phyloP scores from a whole-genome alignment of 768 basidiomycete species.

The Boletus patriciae region DNA sequence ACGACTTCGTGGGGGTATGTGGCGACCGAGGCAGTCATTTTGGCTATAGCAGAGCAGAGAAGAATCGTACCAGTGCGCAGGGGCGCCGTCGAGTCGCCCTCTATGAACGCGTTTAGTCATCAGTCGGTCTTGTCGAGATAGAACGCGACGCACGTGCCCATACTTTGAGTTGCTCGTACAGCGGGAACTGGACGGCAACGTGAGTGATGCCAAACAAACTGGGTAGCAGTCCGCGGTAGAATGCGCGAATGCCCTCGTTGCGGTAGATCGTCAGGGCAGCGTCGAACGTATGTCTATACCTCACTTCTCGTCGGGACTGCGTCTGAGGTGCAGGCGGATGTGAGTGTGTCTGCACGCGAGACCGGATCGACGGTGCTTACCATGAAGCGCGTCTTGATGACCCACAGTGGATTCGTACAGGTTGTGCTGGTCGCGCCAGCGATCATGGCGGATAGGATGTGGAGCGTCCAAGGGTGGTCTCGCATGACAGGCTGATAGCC shows the following conservation, averaged over 20 bases:
- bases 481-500: slow-evolving; percentile 80
- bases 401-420: slow-evolving; percentile 96
- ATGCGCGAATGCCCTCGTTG: slow-evolving; percentile 81
- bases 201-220: slow-evolving; percentile 90
- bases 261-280: slow-evolving; percentile 89
- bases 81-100: slow-evolving; percentile 33
- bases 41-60: slow-evolving; percentile 86
- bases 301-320: slow-evolving; percentile 71
- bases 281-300: slow-evolving; percentile 88
- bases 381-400: slow-evolving; percentile 99
- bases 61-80: slow-evolving; percentile 59
- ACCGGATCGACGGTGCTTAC: slow-evolving; percentile 41
- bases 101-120: slow-evolving; percentile 14
- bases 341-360: slow-evolving; percentile 9
- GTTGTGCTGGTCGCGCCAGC: slow-evolving; percentile 93
- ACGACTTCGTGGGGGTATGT: slow-evolving; percentile 99
- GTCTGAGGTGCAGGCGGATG: slow-evolving; percentile 51
- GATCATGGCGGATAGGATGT: slow-evolving; percentile 93
- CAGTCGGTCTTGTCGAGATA: slow-evolving; percentile 1
- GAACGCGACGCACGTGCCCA: slow-evolving; percentile 67
- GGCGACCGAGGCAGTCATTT: slow-evolving; percentile 93
- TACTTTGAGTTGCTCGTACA: slow-evolving; percentile 91
- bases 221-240: slow-evolving; percentile 94
- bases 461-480: slow-evolving; percentile 83
- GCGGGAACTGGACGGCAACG: slow-evolving; percentile 95